phyloP scores from a whole-genome alignment of 2,329 filamentous ascomycete genomes.

The Sclerotinia minor region DNA sequence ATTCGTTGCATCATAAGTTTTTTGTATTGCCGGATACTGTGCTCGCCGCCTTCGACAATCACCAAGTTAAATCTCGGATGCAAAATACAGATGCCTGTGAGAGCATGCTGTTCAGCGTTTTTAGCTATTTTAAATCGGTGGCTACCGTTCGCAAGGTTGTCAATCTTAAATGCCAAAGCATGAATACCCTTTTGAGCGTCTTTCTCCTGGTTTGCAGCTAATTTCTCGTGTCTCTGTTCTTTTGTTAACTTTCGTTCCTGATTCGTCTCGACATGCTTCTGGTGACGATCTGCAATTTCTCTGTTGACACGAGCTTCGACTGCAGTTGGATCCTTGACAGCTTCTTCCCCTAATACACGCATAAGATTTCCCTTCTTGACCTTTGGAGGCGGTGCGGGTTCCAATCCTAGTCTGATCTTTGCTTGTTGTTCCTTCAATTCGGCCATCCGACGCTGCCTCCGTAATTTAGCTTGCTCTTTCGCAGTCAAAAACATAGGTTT shows the following conservation, averaged over 20 bases:
- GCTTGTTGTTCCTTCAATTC: constrained; percentile 95
- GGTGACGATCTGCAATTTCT: constrained; percentile 84
- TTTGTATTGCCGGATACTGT: constrained; percentile 81
- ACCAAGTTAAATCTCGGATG: constrained; percentile 86
- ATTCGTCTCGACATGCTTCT: constrained; percentile 76
- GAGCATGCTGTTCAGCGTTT: constrained; percentile 84
- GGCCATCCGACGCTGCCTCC: constrained; percentile 85
- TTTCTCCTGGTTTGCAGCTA: constrained; percentile 77
- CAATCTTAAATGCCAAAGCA: constrained; percentile 85
- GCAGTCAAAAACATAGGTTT: constrained; percentile 92
- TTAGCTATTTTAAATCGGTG: constrained; percentile 91
- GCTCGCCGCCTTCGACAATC: constrained; percentile 85
- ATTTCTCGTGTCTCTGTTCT: constrained; percentile 82
- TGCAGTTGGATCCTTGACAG: constrained; percentile 93
- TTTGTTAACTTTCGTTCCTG: constrained; percentile 85
- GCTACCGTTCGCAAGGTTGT: constrained; percentile 85
- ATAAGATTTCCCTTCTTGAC: constrained; percentile 98
- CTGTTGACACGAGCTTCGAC: constrained; percentile 92
- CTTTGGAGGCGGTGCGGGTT: constrained; percentile 88
- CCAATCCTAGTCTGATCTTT: constrained; percentile 87
- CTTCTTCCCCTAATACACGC: constrained; percentile 83
- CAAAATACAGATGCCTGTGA: constrained; percentile 90
- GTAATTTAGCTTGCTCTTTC: constrained; percentile 87
- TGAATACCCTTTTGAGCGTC: constrained; percentile 86
- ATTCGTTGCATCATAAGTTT: constrained; percentile 93